phyloP scores from a whole-genome alignment of 768 basidiomycete species.

The Sporobolomyces phaffii region DNA sequence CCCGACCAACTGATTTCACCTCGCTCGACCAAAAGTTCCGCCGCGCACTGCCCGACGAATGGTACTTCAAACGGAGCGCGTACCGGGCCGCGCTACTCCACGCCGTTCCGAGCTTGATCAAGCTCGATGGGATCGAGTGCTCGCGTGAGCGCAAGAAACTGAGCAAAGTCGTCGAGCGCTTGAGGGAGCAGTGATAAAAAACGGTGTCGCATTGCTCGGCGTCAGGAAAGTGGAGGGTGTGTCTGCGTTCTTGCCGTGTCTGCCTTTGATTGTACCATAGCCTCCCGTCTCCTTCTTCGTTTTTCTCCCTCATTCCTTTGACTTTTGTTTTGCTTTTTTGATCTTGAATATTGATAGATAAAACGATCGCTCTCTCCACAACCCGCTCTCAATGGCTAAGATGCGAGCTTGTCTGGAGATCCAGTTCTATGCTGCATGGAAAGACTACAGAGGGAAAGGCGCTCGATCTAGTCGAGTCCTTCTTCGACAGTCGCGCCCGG shows the following conservation, averaged over 20 bases:
- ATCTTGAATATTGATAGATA: not conserved
- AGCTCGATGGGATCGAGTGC: constrained; percentile 84
- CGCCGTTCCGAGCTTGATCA: constrained; percentile 59
- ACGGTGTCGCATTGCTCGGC: no score
- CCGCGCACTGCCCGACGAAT: constrained; percentile 77
- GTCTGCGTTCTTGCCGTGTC: no score
- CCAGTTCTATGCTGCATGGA: no score
- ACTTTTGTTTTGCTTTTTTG: not conserved
- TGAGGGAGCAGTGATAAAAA: not conserved
- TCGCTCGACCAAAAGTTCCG: constrained; percentile 80
- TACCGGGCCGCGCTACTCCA: constrained; percentile 86
- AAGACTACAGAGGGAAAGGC: no score
- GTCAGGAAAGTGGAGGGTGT: no score
- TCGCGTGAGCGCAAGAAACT: constrained; percentile 56
- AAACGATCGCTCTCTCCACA: no score
- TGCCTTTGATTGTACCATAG: no score
- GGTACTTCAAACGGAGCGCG: constrained; percentile 75
- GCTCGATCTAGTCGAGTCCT: constrained; percentile 2
- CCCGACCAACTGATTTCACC: constrained; percentile 53
- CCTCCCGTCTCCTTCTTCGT: not conserved
- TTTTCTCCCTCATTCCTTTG: no score
- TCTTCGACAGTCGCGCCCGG: constrained; percentile 5
- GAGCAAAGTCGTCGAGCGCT: constrained; percentile 14
- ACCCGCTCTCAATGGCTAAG: no score
- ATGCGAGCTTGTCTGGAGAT: no score